Evolutionary conservation across 768 basidiomycete genomes (phyloP), one percentile per base, ranked within the genome.

Genomic region (Pholiota microspora): DNA sequence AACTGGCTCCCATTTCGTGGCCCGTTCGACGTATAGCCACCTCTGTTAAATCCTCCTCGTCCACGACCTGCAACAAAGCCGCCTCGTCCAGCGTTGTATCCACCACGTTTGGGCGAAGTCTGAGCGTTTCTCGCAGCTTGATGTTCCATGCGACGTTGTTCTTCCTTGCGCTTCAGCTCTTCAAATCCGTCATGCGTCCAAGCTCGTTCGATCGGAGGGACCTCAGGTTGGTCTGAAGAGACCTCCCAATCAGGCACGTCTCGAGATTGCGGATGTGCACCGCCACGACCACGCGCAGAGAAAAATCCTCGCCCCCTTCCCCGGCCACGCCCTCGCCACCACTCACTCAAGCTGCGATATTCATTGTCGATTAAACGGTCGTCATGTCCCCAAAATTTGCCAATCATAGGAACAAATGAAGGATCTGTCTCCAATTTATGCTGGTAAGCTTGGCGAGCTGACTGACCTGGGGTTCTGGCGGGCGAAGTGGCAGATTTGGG

Each of bases 311-410:
- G 70, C 5, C 83, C 85, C 28, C 63, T 56, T 36, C 66, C 68
- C 54, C 68, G 54, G 47, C 69, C 66, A 38, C 88, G 80, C 38
- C 84, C 83, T 45, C 66, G 77, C 92, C 92, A 94, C 92, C 91
- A 94, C 1, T 83, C 84, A 71, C 89, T 92, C 42, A 94, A 71
- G 65, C 86, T 88, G 36, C 92, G 82, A 36, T 92, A 70, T 57
- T 90, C 85, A 68, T 90, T 90, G 69, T 91, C 88, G 66, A 92
- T 74, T 51, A 94, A 73, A 45, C 94, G 86, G 67, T 96, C 94
- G 68, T 97, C 94, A 66, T 97, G 94, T 4, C 90, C 86, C 93
- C 92, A 97, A 66, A 97, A 97, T 58, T 87, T 88, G 51, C 94
- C 94, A 21, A 95, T 89, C 23, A 85, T 88, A 21, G 94, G 94